phyloP scores from a whole-genome alignment of 2,329 filamentous ascomycete genomes.

The Hymenoscyphus fraxineus region DNA sequence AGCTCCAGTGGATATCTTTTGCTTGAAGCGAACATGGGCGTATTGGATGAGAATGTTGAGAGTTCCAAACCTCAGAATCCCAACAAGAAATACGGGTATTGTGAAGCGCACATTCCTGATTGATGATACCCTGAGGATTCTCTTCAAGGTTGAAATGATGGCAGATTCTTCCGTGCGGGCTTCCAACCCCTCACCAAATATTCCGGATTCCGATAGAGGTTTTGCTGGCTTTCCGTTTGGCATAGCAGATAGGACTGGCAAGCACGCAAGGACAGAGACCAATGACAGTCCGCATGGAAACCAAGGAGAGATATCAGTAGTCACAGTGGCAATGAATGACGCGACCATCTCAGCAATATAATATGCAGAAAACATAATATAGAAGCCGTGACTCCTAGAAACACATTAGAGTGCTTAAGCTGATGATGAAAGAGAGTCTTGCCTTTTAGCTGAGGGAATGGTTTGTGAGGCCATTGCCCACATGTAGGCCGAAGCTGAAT shows the following conservation, averaged over 20 bases:
- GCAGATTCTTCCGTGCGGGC: background rate
- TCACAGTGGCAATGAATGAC: conserved; percentile 29
- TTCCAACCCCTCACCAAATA: background rate
- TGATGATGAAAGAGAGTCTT: background rate
- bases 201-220: background rate
- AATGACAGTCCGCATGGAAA: conserved; percentile 30
- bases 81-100: conserved; percentile 32
- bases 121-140: conserved; percentile 10
- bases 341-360: conserved; percentile 32
- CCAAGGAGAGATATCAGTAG: conserved; percentile 33
- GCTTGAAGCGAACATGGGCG: conserved; percentile 29
- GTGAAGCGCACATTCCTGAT: conserved; percentile 24
- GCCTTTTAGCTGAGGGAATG: conserved; percentile 28
- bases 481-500: conserved; percentile 32
- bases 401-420: background rate
- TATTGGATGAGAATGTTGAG: conserved; percentile 34
- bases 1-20: conserved; percentile 30
- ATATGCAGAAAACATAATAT: conserved; percentile 35
- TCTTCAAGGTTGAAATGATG: background rate
- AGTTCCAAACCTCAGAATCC: conserved; percentile 31
- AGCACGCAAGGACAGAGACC: conserved; percentile 21
- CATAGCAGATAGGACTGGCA: conserved; percentile 26
- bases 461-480: conserved; percentile 33
- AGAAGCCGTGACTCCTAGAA: conserved; percentile 31
- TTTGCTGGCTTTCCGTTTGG: conserved; percentile 15